Evolutionary conservation across 129 eudicot species (phyloP).

Genomic region (Solidago caesia): DNA sequence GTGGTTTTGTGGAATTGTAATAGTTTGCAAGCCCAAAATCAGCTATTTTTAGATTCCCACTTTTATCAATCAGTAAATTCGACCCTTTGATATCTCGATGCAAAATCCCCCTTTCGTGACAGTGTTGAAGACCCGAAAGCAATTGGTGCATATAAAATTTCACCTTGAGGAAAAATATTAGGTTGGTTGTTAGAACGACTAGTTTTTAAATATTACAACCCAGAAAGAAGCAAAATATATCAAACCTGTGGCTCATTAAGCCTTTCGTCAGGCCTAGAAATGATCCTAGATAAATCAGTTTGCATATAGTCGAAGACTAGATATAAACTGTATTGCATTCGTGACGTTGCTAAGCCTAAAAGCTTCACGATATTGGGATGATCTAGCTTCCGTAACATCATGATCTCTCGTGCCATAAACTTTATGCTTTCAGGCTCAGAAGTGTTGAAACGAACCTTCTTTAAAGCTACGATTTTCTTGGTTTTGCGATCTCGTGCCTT

Average conservation of each 20-base stretch:
- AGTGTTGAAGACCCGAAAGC: conserved; percentile 69
- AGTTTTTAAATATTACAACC: background rate
- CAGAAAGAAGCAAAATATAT: background rate
- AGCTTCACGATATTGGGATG: conserved; percentile 77
- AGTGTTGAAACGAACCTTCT: conserved; percentile 67
- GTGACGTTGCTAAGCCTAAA: conserved; percentile 68
- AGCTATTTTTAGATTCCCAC: conserved; percentile 63
- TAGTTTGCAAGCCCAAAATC: conserved; percentile 70
- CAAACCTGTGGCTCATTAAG: conserved; percentile 63
- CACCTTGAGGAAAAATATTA: conserved; percentile 32
- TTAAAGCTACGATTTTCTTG: conserved; percentile 62
- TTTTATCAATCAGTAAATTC: conserved; percentile 53
- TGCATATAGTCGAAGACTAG: conserved; percentile 69
- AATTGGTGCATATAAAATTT: conserved; percentile 64
- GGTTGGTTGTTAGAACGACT: background rate
- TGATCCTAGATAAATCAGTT: conserved; percentile 52
- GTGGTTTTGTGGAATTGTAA: conserved; percentile 44
- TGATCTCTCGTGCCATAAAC: conserved; percentile 76
- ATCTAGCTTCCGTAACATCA: conserved; percentile 56
- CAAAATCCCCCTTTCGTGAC: conserved; percentile 70
- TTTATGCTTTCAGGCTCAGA: conserved; percentile 72
- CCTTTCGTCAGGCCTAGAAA: conserved; percentile 50
- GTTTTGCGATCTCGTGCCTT: conserved; percentile 68
- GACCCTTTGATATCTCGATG: conserved; percentile 76
- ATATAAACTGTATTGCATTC: conserved; percentile 64